Evolutionary conservation across 2,329 filamentous ascomycete species (phyloP).

Genomic region (Paracoccidioides brasiliensis): DNA sequence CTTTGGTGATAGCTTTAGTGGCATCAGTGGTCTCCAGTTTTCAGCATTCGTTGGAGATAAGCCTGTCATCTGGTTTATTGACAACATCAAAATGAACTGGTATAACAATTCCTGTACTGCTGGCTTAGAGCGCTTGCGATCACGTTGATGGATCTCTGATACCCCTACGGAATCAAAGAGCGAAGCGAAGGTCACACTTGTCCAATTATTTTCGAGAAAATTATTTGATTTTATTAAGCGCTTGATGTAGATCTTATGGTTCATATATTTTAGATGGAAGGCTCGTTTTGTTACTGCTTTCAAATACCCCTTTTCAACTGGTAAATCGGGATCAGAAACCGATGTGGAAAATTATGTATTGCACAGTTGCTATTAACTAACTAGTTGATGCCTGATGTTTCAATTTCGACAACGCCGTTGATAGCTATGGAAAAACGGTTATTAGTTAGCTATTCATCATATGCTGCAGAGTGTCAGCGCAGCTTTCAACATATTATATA

Average conservation of each 20-base stretch:
- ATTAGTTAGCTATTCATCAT: background rate
- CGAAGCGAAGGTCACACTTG: background rate
- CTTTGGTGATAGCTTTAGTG: conserved; percentile 30
- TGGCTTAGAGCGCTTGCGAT: conserved; percentile 16
- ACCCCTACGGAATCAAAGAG: background rate
- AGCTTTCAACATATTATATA: too few species aligned
- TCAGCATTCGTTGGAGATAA: conserved; percentile 31
- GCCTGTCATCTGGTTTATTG: conserved; percentile 34
- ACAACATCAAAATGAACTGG: conserved; percentile 38
- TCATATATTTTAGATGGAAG: background rate
- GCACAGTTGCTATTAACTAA: background rate
- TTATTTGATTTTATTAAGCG: background rate
- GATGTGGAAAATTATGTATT: background rate
- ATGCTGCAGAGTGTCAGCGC: too few species aligned
- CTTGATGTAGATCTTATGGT: background rate
- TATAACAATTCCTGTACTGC: conserved; percentile 38
- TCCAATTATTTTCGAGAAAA: background rate
- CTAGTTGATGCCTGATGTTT: background rate
- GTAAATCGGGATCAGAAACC: background rate
- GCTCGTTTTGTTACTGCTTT: background rate
- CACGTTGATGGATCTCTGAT: background rate
- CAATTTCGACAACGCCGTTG: background rate
- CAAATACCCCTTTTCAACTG: background rate
- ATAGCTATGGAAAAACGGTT: background rate
- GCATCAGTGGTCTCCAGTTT: conserved; percentile 37